A percentile compares a stretch with the other conserved stretches of the same genome.
phyloP scores from a whole-genome alignment of 2,329 filamentous ascomycete species.

The Penicillium crustosum region DNA sequence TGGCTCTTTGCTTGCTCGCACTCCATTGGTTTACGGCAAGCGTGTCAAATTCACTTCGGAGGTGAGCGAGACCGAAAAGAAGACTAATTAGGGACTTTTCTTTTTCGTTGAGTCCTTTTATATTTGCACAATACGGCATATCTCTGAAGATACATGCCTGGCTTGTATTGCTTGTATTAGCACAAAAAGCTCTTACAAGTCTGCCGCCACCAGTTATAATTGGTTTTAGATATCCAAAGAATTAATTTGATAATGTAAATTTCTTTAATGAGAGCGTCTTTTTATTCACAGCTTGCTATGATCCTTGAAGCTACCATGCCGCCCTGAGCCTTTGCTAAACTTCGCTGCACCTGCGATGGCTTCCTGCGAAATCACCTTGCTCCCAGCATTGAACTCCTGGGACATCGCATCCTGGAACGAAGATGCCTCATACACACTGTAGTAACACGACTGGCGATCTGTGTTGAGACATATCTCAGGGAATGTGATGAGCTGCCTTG shows the following conservation, averaged over 20 bases:
- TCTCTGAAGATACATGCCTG: background rate
- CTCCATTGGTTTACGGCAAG: conserved; percentile 37
- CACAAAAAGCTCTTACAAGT: background rate
- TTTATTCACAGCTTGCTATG: conserved; percentile 16
- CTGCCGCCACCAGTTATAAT: conserved; percentile 1
- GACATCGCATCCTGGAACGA: conserved; percentile 51
- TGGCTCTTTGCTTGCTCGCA: conserved; percentile 48
- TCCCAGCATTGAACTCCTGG: conserved; percentile 17
- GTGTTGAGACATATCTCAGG: conserved; percentile 55
- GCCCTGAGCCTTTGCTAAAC: conserved; percentile 18
- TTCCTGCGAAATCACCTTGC: conserved; percentile 20
- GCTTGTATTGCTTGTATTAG: conserved; percentile 7
- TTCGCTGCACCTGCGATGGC: conserved; percentile 18
- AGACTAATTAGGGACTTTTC: conserved; percentile 16
- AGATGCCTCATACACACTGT: conserved; percentile 50
- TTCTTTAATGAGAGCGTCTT: background rate
- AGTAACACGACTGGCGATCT: conserved; percentile 52
- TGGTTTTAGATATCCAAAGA: background rate
- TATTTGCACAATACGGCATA: background rate
- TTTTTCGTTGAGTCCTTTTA: background rate
- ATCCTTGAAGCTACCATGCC: conserved; percentile 23
- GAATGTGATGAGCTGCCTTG: conserved; percentile 49
- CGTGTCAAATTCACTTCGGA: conserved; percentile 34
- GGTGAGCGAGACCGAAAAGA: conserved; percentile 19
- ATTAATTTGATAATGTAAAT: conserved; percentile 16